Percentiles rank a stretch among this genome's conserved stretches.
These are phyloP conservation scores for Teunomyces lycoperdinae DNA, from an alignment of 805 yeast genomes.

Conservation along the genomic window DNA sequence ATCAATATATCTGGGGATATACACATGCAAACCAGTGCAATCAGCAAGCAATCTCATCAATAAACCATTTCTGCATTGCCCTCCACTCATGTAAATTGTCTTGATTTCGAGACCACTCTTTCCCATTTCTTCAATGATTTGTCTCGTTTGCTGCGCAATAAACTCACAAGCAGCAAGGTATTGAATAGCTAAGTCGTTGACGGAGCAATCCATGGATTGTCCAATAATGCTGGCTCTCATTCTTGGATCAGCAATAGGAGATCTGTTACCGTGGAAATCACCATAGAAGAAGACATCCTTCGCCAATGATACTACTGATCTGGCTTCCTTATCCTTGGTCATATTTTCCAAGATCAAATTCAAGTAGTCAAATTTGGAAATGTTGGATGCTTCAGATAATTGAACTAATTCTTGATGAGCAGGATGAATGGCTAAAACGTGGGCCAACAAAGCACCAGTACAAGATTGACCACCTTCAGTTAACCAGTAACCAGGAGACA, in stretches of 20 bases:
- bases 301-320: slow-evolving; percentile 78
- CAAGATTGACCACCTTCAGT: slow-evolving; percentile 99
- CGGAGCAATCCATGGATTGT: slow-evolving; percentile 82
- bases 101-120: slow-evolving; percentile 72
- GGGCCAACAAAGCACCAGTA: slow-evolving; percentile 91
- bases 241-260: slow-evolving; percentile 93
- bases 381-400: slow-evolving; percentile 63
- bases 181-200: slow-evolving; percentile 79
- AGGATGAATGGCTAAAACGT: slow-evolving; percentile 84
- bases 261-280: slow-evolving; percentile 93
- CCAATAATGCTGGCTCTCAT: slow-evolving; percentile 95
- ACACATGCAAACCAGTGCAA: slow-evolving; percentile 86
- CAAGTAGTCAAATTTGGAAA: slow-evolving; percentile 78
- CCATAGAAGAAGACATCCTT: slow-evolving; percentile 90
- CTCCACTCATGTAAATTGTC: slow-evolving; percentile 88
- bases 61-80: slow-evolving; percentile 91
- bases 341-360: slow-evolving; percentile 72
- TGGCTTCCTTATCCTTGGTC: slow-evolving; percentile 50
- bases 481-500: slow-evolving; percentile 88
- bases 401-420: slow-evolving; percentile 72
- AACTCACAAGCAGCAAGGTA: slow-evolving; percentile 96
- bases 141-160: slow-evolving; percentile 96
- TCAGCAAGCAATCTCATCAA: slow-evolving; percentile 89
- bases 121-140: slow-evolving; percentile 84
- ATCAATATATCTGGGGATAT: slow-evolving; percentile 92